A percentile compares a stretch with the other conserved stretches of the same genome.
Conservation (phyloP, 768 basidiomycete species). For the Panaeolus cyanescens region DNA sequence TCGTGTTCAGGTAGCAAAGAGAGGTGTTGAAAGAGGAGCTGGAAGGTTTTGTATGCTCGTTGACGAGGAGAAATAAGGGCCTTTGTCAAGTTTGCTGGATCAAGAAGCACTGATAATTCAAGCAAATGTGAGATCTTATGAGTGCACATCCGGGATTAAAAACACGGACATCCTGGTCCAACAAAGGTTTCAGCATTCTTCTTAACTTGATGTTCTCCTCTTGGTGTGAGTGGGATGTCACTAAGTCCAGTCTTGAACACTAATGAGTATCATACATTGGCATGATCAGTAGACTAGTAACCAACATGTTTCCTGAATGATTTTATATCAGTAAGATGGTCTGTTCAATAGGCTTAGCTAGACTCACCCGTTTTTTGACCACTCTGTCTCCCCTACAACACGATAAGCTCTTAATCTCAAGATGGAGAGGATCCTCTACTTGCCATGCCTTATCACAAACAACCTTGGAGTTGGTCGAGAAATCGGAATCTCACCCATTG, state of each 20-base stretch:
- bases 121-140: not conserved
- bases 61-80: conserved; percentile 86
- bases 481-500: conserved; percentile 23
- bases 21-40: conserved; percentile 67
- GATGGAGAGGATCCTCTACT: conserved; percentile 1
- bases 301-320: conserved; percentile 64
- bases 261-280: conserved; percentile 2
- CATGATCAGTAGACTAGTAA: conserved; percentile 6
- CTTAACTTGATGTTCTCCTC: conserved; percentile 72
- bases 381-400: conserved; percentile 83
- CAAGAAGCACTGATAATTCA: conserved; percentile 59
- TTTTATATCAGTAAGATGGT: not conserved
- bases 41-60: conserved; percentile 85
- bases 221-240: conserved; percentile 84
- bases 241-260: conserved; percentile 72
- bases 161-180: conserved; percentile 71
- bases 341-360: no score
- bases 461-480: conserved; percentile 68
- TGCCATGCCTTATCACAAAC: conserved; percentile 81
- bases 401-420: not conserved
- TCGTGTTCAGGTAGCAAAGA: conserved; percentile 48
- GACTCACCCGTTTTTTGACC: conserved; percentile 82
- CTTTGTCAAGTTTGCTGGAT: conserved; percentile 75
- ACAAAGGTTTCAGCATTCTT: conserved; percentile 67
- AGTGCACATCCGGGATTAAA: not conserved